Conservation (phyloP, 1,284 basidiomycete genomes). For the Trichosporon coremiiforme region DNA sequence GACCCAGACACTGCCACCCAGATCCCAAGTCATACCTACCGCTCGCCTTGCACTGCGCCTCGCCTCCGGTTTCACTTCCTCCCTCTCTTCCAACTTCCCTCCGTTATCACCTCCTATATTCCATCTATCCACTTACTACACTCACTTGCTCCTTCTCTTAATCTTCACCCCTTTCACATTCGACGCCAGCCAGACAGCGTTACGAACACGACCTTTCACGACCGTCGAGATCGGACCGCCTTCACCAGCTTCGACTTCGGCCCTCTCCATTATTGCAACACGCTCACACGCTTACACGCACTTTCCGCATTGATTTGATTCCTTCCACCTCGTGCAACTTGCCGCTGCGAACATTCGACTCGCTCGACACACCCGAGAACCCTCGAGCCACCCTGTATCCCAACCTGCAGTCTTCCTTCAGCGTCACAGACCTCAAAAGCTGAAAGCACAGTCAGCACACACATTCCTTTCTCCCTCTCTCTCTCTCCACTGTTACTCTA, state of each 20-base stretch:
- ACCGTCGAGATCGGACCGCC: constrained; percentile 3
- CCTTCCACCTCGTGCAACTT: background rate
- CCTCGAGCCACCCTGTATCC: constrained; percentile 19
- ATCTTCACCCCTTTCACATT: background rate
- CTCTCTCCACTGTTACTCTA: background rate
- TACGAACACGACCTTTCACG: constrained; percentile 14
- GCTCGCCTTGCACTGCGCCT: too few species aligned
- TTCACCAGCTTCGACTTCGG: background rate
- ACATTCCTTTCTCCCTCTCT: constrained; percentile 4
- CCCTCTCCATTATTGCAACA: background rate
- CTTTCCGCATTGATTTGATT: background rate
- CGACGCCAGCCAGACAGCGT: background rate
- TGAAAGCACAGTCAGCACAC: constrained; percentile 5
- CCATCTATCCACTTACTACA: background rate
- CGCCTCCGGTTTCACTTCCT: background rate
- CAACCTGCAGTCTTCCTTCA: constrained; percentile 10
- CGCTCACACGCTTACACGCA: background rate
- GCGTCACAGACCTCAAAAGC: constrained; percentile 1
- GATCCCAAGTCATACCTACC: background rate
- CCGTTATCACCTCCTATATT: too few species aligned
- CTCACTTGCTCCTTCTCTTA: background rate
- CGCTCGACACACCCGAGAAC: background rate
- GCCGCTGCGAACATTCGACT: background rate
- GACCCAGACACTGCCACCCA: background rate
- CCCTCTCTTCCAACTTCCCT: too few species aligned